Evolutionary conservation across 768 basidiomycete species (phyloP).

Genomic region (Suillus placidus): DNA sequence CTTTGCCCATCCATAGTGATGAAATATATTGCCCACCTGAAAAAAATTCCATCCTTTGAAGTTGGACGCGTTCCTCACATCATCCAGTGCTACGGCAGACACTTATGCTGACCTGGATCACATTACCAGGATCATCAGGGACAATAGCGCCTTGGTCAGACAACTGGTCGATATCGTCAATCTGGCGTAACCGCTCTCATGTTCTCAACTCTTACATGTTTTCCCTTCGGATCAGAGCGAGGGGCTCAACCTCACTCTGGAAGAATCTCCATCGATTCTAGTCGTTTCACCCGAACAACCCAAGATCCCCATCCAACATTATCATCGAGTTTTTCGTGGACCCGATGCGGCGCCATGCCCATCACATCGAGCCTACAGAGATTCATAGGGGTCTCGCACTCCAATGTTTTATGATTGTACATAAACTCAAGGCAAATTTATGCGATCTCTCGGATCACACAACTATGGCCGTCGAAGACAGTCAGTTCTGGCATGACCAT

Average conservation of each 20-base stretch:
- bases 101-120: background rate
- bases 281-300: background rate
- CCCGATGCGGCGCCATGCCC: background rate
- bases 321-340: background rate
- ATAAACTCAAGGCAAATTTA: background rate
- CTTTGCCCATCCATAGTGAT: background rate
- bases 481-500: background rate
- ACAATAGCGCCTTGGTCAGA: background rate
- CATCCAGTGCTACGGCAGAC: background rate
- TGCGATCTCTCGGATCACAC: background rate
- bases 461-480: background rate
- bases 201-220: background rate
- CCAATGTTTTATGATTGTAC: background rate
- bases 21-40: background rate
- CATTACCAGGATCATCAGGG: background rate
- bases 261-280: background rate
- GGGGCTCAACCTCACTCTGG: background rate
- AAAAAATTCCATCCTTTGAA: background rate
- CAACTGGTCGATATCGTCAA: background rate
- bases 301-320: background rate
- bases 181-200: background rate
- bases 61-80: background rate
- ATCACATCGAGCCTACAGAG: background rate
- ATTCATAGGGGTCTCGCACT: background rate
- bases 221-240: background rate